A percentile compares a stretch with the other conserved stretches of the same genome.
Evolutionary conservation across 192 early-diverging fungal species (phyloP).

Genomic region (Coemansia sp.): DNA sequence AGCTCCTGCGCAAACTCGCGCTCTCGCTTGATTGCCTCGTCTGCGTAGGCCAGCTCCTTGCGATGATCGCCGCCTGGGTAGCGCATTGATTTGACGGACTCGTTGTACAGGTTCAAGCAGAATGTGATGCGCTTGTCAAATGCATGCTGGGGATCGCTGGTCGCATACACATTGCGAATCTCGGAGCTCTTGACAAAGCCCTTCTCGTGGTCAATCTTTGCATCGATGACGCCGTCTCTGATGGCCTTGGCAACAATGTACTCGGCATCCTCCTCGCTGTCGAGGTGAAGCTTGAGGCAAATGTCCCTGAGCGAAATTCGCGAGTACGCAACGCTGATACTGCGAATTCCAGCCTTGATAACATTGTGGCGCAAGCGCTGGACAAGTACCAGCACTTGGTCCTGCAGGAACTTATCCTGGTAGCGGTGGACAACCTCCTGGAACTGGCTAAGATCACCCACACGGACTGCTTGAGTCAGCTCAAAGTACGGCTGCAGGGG

Average conservation of each 20-base stretch:
- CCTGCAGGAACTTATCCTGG: slow-evolving; percentile 72
- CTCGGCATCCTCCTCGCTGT: slow-evolving; percentile 98
- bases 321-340: slow-evolving; percentile 95
- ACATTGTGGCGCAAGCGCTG: slow-evolving; percentile 97
- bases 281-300: slow-evolving; percentile 93
- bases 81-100: slow-evolving; percentile 96
- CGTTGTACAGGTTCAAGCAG: slow-evolving; percentile 96
- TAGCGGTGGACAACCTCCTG: slow-evolving; percentile 79
- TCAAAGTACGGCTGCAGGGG: slow-evolving; percentile 89
- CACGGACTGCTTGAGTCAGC: slow-evolving; percentile 93
- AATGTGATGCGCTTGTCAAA: slow-evolving; percentile 94
- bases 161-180: slow-evolving; percentile 92
- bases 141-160: slow-evolving; percentile 92
- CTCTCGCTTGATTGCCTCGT: slow-evolving; percentile 86
- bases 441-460: slow-evolving; percentile 94
- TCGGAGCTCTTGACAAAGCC: slow-evolving; percentile 94
- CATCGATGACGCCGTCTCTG: slow-evolving; percentile 98
- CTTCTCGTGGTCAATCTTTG: slow-evolving; percentile 90
- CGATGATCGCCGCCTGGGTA: slow-evolving; percentile 86
- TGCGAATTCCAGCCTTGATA: slow-evolving; percentile 97
- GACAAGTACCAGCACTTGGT: slow-evolving; percentile 90
- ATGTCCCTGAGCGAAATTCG: slow-evolving; percentile 94
- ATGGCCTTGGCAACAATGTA: slow-evolving; percentile 99
- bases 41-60: slow-evolving; percentile 78
- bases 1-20: slow-evolving; percentile 91